Percentiles rank a stretch among this genome's conserved stretches.
phyloP scores from a whole-genome alignment of 2,329 filamentous ascomycete species.

The Epichloe aotearoae region DNA sequence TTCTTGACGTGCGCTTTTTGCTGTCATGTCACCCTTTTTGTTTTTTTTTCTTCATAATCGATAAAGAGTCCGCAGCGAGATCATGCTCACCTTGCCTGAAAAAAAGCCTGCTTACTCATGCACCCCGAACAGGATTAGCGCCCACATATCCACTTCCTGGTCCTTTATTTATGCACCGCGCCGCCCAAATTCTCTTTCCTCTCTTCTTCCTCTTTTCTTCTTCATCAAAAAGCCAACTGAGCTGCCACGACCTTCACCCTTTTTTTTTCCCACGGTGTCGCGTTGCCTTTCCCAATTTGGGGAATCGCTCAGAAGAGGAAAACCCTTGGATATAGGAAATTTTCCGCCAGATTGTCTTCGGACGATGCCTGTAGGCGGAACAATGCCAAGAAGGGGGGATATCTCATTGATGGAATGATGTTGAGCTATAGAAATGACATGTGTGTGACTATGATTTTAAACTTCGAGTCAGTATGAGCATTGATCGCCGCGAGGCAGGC shows the following conservation, averaged over 20 bases:
- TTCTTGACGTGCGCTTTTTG: too few species aligned
- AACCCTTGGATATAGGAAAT: conserved; percentile 52
- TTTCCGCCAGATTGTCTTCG: conserved; percentile 29
- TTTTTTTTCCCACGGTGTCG: conserved; percentile 38
- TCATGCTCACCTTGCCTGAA: not conserved
- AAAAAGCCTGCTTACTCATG: not conserved
- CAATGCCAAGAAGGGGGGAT: conserved; percentile 48
- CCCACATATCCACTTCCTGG: not conserved
- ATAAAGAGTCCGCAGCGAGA: not conserved
- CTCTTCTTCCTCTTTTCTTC: conserved; percentile 28
- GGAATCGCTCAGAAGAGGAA: conserved; percentile 45
- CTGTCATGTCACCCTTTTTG: too few species aligned
- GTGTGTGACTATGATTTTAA: not conserved
- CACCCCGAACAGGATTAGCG: conserved; percentile 11
- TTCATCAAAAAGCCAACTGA: conserved; percentile 52
- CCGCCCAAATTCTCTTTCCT: conserved; percentile 17
- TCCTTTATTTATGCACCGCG: conserved; percentile 13
- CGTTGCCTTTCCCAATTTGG: conserved; percentile 41
- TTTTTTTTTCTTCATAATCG: not conserved
- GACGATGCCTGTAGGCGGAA: conserved; percentile 31
- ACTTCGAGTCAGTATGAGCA: too few species aligned
- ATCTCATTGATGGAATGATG: conserved; percentile 12
- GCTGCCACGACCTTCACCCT: conserved; percentile 51
- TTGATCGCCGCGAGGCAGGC: too few species aligned
- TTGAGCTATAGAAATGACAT: not conserved